Evolutionary conservation across 176 grass and related monocot species (phyloP), one percentile per base, ranked within the genome.

Genomic region (Coix lacrymajobi): DNA sequence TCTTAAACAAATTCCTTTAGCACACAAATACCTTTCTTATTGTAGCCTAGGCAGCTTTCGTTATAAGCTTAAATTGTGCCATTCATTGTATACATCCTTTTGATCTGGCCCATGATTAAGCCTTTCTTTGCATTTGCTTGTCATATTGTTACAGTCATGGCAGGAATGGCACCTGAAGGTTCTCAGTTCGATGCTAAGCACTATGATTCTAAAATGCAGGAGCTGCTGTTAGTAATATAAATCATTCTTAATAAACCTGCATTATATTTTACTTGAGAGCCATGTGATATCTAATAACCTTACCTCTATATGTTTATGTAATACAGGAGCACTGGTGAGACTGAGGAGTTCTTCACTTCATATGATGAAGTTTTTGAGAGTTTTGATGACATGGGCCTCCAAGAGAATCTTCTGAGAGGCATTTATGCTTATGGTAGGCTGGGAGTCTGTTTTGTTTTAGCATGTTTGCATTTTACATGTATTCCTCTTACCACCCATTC

Each of bases 381-480:
- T 83, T 97, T 97, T 76, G 94, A 97, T 92, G 92, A 88, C 79
- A 97, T 97, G 94, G 92, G 88, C 9, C 94, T 97, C 72, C 94
- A 94, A 85, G 92, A 97, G 81, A 97, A 97, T 62, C 83, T 97
- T 66, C 88, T 97, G 61, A 94, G 94, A 22, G 94, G 94, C 69
- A 97, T 97, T 75, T 97, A 97, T 83, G 94, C 94, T 66, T 94
- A 94, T 80, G 94, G 94, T 94, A 92, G 1, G 31, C 16, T 43
- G 3, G 26, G 11, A 24, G 4, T 15, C 14, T 54, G 9, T 73
- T 36, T 3, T 66, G 24, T 32, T 26, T 71, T 71, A 11, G 1
- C 2, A 0, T 65, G 17, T 32, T 69, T 12, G 13, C 0, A 9
- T 60, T 48, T 51, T 20, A 24, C 11, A 2, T 19, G 13, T 43